These are phyloP conservation scores for Cladosporium sp. DNA, from an alignment of 2,329 filamentous ascomycete genomes.

Conservation along the genomic window DNA sequence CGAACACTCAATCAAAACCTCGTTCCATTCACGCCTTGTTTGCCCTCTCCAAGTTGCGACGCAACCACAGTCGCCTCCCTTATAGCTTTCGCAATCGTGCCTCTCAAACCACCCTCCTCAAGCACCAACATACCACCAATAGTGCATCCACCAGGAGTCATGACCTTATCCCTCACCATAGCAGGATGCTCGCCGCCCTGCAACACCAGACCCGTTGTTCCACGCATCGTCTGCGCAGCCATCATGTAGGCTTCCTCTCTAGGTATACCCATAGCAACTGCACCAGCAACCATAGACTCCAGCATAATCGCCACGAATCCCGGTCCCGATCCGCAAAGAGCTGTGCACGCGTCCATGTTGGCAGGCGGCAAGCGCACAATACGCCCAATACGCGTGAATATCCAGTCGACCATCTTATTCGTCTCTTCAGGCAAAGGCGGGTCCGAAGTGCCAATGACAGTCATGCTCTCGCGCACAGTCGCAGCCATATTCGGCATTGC, in stretches of 20 bases:
- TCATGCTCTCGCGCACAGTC: conserved; percentile 78
- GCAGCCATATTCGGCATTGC: conserved; percentile 85
- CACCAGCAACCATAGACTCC: conserved; percentile 74
- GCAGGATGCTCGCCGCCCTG: conserved; percentile 70
- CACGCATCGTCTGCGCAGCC: conserved; percentile 77
- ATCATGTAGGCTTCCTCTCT: conserved; percentile 71
- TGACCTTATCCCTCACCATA: conserved; percentile 72
- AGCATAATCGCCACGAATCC: conserved; percentile 75
- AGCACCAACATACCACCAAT: conserved; percentile 72
- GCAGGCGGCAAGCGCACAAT: conserved; percentile 66
- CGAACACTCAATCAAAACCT: neutral
- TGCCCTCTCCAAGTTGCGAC: conserved; percentile 61
- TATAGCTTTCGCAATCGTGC: conserved; percentile 66
- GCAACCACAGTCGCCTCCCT: conserved; percentile 71
- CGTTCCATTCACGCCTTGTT: conserved; percentile 48
- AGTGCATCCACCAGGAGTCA: conserved; percentile 74
- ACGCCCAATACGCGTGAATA: conserved; percentile 73
- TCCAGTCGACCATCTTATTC: conserved; percentile 66
- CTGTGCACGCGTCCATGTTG: conserved; percentile 72
- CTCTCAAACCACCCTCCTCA: conserved; percentile 70
- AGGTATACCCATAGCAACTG: conserved; percentile 75
- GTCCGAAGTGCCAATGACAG: conserved; percentile 64
- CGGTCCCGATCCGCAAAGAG: conserved; percentile 72
- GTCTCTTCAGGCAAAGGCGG: conserved; percentile 58
- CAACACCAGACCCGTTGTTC: conserved; percentile 68